Conservation (phyloP, 2,329 filamentous ascomycete species). For the Tolypocladium ophioglossoides region DNA sequence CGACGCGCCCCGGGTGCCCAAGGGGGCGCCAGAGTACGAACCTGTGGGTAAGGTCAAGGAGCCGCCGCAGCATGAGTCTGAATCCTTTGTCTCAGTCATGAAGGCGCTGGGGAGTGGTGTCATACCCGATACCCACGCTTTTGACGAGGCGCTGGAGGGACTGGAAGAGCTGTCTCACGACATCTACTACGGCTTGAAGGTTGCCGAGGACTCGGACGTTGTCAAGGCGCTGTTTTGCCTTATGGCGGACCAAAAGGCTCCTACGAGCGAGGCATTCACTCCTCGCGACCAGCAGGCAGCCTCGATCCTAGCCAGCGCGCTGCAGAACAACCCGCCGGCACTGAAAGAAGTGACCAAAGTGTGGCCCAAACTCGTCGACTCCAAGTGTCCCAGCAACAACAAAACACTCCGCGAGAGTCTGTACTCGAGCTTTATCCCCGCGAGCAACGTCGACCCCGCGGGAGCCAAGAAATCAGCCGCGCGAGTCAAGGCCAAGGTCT, state of each 20-base stretch:
- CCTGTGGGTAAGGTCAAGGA: conserved; percentile 45
- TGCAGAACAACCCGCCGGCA: conserved; percentile 57
- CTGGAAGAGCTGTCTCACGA: conserved; percentile 58
- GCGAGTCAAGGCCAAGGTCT: conserved; percentile 29
- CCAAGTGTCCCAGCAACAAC: conserved; percentile 22
- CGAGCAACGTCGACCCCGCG: conserved; percentile 7
- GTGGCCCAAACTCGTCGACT: conserved; percentile 32
- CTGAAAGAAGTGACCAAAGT: conserved; percentile 37
- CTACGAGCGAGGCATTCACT: conserved; percentile 13
- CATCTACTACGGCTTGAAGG: conserved; percentile 57
- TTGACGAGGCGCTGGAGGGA: conserved; percentile 42
- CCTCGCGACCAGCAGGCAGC: conserved; percentile 42
- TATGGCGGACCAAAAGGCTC: conserved; percentile 24
- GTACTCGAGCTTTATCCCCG: conserved; percentile 30
- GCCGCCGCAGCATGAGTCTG: conserved; percentile 26
- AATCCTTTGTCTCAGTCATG: conserved; percentile 30
- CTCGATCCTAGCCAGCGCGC: conserved; percentile 42
- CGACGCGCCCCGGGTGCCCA: conserved; percentile 25
- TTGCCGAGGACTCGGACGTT: conserved; percentile 43
- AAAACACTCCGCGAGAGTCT: conserved; percentile 24
- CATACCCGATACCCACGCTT: conserved; percentile 17
- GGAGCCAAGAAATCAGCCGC: conserved; percentile 14
- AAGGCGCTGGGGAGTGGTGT: conserved; percentile 36
- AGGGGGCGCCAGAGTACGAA: conserved; percentile 46
- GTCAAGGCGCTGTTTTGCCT: conserved; percentile 47